A percentile compares a stretch with the other conserved stretches of the same genome.
Evolutionary conservation across 306 rosid species (phyloP).

Genomic region (Hippophae gyantsensis): DNA sequence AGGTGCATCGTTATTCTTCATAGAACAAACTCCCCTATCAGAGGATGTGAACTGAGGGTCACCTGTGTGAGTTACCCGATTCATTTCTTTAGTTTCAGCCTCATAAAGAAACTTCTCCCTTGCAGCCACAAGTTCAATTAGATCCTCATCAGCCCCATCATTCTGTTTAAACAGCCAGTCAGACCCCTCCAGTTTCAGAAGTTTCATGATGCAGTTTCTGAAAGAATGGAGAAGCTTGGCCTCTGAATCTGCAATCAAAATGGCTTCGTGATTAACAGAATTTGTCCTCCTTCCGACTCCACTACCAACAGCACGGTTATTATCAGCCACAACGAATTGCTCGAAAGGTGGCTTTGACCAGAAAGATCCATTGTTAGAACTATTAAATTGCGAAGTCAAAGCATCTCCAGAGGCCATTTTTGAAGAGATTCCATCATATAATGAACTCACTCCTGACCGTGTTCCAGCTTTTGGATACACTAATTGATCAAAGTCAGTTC

Average conservation of each 20-base stretch:
- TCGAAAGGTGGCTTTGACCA: conserved; percentile 92
- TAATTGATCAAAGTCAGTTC: conserved; percentile 28
- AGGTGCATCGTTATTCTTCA: conserved; percentile 35
- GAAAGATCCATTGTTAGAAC: conserved; percentile 54
- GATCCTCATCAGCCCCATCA: conserved; percentile 90
- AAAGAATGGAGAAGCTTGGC: conserved; percentile 74
- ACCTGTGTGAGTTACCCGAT: conserved; percentile 27
- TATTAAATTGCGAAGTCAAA: conserved; percentile 45
- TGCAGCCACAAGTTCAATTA: conserved; percentile 78
- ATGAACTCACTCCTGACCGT: conserved; percentile 46
- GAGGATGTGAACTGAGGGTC: conserved; percentile 44
- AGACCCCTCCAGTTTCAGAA: conserved; percentile 85
- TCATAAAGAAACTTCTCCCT: conserved; percentile 73
- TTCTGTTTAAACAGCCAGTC: conserved; percentile 83
- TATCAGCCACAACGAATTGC: conserved; percentile 74
- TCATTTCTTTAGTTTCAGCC: conserved; percentile 63
- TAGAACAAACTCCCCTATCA: conserved; percentile 41
- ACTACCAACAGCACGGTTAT: conserved; percentile 26
- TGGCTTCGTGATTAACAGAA: conserved; percentile 40
- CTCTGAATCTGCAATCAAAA: conserved; percentile 45
- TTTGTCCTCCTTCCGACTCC: conserved; percentile 32
- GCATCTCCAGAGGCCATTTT: conserved; percentile 40
- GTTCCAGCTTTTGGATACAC: conserved; percentile 39
- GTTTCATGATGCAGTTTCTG: conserved; percentile 68
- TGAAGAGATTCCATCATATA: conserved; percentile 72